These are phyloP conservation scores for Solanum neorickii DNA, from an alignment of 257 asterid species.

Conservation along the genomic window DNA sequence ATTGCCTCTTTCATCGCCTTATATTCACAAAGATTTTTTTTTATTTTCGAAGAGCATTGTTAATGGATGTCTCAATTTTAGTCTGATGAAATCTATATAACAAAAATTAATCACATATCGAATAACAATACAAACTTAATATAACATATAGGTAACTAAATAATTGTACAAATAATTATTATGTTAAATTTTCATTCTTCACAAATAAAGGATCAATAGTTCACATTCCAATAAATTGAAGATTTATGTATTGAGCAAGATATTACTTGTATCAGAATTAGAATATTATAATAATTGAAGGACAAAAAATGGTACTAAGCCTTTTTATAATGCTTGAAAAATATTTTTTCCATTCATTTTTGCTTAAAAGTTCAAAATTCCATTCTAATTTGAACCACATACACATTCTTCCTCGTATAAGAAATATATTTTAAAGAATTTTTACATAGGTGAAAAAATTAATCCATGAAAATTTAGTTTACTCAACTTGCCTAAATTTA, in stretches of 20 bases:
- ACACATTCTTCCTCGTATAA: not conserved
- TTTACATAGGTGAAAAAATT: too few species aligned
- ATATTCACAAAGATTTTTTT: constrained; percentile 42
- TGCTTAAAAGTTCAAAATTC: not conserved
- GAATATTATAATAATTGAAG: not conserved
- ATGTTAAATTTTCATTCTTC: too few species aligned
- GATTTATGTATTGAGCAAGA: not conserved
- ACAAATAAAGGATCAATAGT: not conserved
- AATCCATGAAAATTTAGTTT: too few species aligned
- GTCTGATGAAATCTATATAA: constrained; percentile 19
- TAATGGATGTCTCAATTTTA: constrained; percentile 40
- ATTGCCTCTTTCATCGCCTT: constrained; percentile 40
- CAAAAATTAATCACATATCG: not conserved
- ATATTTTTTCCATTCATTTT: not conserved
- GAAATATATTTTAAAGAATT: not conserved
- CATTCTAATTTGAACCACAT: not conserved
- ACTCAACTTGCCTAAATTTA: not conserved
- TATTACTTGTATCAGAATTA: not conserved
- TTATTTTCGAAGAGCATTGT: constrained; percentile 31
- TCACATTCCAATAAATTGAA: not conserved
- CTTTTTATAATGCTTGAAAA: not conserved
- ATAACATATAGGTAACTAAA: too few species aligned
- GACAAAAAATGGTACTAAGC: not conserved
- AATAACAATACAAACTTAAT: not conserved
- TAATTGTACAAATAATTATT: too few species aligned